Conservation (phyloP, 371 early-diverging fungal species). For the Mortierella sp. region DNA sequence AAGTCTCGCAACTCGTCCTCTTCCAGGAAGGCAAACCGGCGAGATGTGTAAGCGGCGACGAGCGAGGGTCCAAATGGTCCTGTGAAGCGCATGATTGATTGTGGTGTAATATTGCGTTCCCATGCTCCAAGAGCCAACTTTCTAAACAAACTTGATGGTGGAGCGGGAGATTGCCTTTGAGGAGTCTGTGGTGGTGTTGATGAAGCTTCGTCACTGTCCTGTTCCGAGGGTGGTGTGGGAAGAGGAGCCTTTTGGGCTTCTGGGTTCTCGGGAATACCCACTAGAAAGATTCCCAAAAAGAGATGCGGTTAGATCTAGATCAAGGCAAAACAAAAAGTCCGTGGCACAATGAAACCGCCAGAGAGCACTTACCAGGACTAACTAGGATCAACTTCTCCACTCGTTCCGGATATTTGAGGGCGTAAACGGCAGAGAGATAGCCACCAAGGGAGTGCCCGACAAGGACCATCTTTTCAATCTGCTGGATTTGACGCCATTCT, state of each 20-base stretch:
- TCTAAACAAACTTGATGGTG: conserved; percentile 59
- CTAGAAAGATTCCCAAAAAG: conserved; percentile 27
- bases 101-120: conserved; percentile 83
- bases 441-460: conserved; percentile 91
- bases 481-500: conserved; percentile 83
- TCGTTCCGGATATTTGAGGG: conserved; percentile 85
- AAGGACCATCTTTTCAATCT: conserved; percentile 85
- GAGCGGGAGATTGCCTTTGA: conserved; percentile 20
- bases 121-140: conserved; percentile 66
- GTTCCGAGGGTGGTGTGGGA: conserved; percentile 31
- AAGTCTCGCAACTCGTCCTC: conserved; percentile 63
- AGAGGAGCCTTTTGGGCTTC: conserved; percentile 39
- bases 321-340: no score
- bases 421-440: conserved; percentile 88
- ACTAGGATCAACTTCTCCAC: conserved; percentile 92
- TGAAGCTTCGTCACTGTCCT: conserved; percentile 1
- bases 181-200: conserved; percentile 1
- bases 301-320: neutral
- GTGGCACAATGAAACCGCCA: no score
- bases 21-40: conserved; percentile 74
- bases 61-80: conserved; percentile 86
- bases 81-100: conserved; percentile 78
- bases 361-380: conserved; percentile 76
- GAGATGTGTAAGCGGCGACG: conserved; percentile 72
- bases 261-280: conserved; percentile 68